These are phyloP conservation scores for Phytophthora cryptogea DNA, from an alignment of 352 stramenopile genomes.

Conservation along the genomic window DNA sequence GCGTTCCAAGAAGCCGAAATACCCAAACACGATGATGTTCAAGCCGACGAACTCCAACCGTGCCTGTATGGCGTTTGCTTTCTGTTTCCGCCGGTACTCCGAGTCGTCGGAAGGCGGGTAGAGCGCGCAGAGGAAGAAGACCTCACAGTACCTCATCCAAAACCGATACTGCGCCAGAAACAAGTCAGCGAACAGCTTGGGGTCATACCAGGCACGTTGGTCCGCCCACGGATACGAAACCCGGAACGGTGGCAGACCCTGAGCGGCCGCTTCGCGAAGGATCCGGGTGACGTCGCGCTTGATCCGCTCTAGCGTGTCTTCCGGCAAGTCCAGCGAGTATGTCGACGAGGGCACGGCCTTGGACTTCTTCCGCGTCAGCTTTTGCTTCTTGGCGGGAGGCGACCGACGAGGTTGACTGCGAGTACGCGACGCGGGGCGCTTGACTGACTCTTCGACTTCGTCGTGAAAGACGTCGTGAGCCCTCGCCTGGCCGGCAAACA, in stretches of 20 bases:
- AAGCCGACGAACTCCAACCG: background rate
- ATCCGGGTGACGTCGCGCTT: background rate
- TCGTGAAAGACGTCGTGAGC: too few relatives aligned
- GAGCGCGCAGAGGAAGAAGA: background rate
- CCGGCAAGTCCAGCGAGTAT: background rate
- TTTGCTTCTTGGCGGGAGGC: too few relatives aligned
- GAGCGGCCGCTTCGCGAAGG: background rate
- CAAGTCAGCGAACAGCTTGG: background rate
- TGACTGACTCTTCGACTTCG: too few relatives aligned
- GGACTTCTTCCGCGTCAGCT: too few relatives aligned
- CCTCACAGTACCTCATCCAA: background rate
- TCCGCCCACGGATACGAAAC: background rate
- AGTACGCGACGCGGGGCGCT: too few relatives aligned
- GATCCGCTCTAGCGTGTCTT: background rate
- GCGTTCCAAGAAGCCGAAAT: too few relatives aligned
- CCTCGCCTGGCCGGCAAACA: too few relatives aligned
- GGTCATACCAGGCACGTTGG: slow-evolving; percentile 6
- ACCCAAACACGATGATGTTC: background rate
- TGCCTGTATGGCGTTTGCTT: background rate
- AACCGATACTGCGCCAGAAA: background rate
- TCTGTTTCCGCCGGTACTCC: background rate
- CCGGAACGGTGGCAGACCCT: background rate
- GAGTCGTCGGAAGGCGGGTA: background rate
- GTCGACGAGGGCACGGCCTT: too few relatives aligned
- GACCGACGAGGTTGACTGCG: too few relatives aligned